These are phyloP conservation scores for Rutstroemia sp. DNA, from an alignment of 2,329 filamentous ascomycete species.

Conservation along the genomic window DNA sequence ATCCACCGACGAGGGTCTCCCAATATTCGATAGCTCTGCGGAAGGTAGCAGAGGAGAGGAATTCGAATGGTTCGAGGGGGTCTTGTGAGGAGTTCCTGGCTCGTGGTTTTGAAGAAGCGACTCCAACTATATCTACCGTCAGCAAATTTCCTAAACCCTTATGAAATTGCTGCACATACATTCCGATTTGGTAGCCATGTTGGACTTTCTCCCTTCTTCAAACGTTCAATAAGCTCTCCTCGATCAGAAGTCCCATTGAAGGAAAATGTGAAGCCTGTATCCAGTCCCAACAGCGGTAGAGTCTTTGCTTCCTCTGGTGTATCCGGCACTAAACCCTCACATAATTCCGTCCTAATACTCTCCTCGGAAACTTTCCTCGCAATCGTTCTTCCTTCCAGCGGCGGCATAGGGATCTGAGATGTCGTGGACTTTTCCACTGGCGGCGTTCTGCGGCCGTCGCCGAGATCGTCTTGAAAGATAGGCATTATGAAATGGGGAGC, in stretches of 20 bases:
- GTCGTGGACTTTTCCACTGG: conserved; percentile 16
- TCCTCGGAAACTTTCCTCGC: conserved; percentile 46
- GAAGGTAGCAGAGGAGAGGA: conserved; percentile 30
- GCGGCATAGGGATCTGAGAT: conserved; percentile 18
- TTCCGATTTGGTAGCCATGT: conserved; percentile 62
- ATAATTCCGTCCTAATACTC: conserved; percentile 53
- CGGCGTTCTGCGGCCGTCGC: conserved; percentile 24
- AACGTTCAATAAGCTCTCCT: conserved; percentile 71
- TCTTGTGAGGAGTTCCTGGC: conserved; percentile 19
- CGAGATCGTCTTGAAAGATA: conserved; percentile 48
- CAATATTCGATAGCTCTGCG: conserved; percentile 28
- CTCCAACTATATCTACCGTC: conserved; percentile 19
- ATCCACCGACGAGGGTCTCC: conserved; percentile 29
- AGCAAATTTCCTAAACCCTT: conserved; percentile 2
- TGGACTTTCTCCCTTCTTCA: conserved; percentile 73
- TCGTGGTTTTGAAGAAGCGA: conserved; percentile 25
- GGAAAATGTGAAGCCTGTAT: conserved; percentile 15
- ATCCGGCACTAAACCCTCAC: conserved; percentile 45
- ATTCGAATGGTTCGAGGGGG: conserved; percentile 11
- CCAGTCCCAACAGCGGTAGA: conserved; percentile 10
- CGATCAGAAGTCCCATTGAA: conserved; percentile 44
- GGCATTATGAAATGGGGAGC: conserved; percentile 39
- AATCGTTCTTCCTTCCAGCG: conserved; percentile 15
- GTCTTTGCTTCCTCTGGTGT: conserved; percentile 13
- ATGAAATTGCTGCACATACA: conserved; percentile 34